A percentile compares a stretch with the other conserved stretches of the same genome.
Conservation (phyloP, 2,329 filamentous ascomycete species). For the Monilinia polystroma region DNA sequence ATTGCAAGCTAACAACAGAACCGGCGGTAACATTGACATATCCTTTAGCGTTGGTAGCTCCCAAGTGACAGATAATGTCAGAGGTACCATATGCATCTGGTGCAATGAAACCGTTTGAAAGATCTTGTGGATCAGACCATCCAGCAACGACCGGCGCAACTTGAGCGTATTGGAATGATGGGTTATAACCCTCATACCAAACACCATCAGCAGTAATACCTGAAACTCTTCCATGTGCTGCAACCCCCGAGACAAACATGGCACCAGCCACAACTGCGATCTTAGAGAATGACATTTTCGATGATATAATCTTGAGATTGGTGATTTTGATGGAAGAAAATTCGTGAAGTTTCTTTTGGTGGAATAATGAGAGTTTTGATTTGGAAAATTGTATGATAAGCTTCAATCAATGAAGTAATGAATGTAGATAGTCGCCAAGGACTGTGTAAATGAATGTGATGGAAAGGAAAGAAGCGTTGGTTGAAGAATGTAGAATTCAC, state of each 20-base stretch:
- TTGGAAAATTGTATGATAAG: neutral
- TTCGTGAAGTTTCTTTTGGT: neutral
- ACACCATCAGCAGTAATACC: conserved; percentile 18
- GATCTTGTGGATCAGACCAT: conserved; percentile 51
- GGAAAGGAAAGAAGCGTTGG: conserved; percentile 18
- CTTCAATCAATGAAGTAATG: conserved; percentile 25
- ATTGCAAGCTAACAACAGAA: conserved; percentile 48
- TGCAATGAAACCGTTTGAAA: conserved; percentile 52
- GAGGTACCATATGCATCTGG: conserved; percentile 45
- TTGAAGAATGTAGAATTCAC: conserved; percentile 10
- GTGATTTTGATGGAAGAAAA: neutral
- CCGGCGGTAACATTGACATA: conserved; percentile 48
- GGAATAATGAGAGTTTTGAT: conserved; percentile 7
- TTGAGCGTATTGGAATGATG: conserved; percentile 12
- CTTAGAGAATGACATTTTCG: conserved; percentile 23
- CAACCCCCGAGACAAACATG: conserved; percentile 16
- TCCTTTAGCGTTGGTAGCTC: conserved; percentile 44
- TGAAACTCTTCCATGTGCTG: conserved; percentile 19
- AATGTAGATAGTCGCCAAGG: conserved; percentile 19
- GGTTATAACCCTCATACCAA: conserved; percentile 21
- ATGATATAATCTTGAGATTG: neutral
- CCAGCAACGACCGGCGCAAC: conserved; percentile 48
- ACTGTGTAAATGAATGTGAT: conserved; percentile 24
- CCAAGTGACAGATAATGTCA: conserved; percentile 52
- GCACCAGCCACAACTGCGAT: conserved; percentile 20